A percentile compares a stretch with the other conserved stretches of the same genome.
phyloP scores from a whole-genome alignment of 352 stramenopile species.

The Phytophthora cryptogea region DNA sequence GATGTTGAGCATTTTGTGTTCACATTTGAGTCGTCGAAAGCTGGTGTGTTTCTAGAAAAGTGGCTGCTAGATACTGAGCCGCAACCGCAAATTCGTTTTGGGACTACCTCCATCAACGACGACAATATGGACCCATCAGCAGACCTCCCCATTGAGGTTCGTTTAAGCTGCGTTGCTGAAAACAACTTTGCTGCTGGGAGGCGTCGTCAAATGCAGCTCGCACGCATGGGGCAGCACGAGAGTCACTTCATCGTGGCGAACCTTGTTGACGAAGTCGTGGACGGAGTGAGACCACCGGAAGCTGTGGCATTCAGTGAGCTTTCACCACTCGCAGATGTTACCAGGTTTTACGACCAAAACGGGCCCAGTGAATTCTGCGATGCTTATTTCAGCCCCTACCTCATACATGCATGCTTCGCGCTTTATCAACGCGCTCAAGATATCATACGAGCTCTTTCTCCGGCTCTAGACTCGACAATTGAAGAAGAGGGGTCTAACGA shows the following conservation, averaged over 20 bases:
- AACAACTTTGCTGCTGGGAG: slow-evolving; percentile 59
- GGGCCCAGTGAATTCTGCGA: slow-evolving; percentile 30
- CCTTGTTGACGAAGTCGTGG: slow-evolving; percentile 61
- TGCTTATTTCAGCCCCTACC: slow-evolving; percentile 42
- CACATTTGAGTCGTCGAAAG: slow-evolving; percentile 49
- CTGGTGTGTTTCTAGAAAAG: slow-evolving; percentile 69
- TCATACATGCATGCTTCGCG: slow-evolving; percentile 26
- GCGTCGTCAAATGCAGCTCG: slow-evolving; percentile 25
- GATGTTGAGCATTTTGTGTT: slow-evolving; percentile 63
- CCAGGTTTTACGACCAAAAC: slow-evolving; percentile 40
- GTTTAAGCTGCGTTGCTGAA: slow-evolving; percentile 57
- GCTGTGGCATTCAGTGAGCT: slow-evolving; percentile 36
- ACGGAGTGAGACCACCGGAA: slow-evolving; percentile 34
- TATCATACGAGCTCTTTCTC: slow-evolving; percentile 16
- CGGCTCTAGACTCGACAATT: neutral
- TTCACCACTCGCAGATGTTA: slow-evolving; percentile 24
- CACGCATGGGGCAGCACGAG: slow-evolving; percentile 23
- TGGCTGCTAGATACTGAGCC: slow-evolving; percentile 74
- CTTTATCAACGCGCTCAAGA: slow-evolving; percentile 34
- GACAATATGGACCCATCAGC: slow-evolving; percentile 1
- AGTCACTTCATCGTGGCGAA: slow-evolving; percentile 55
- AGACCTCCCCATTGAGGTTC: slow-evolving; percentile 36
- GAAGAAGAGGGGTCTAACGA: slow-evolving; percentile 7
- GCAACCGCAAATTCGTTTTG: slow-evolving; percentile 25
- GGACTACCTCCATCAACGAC: neutral